phyloP scores from a whole-genome alignment of 2,329 filamentous ascomycete species.

The Pestalotiopsis sp. region DNA sequence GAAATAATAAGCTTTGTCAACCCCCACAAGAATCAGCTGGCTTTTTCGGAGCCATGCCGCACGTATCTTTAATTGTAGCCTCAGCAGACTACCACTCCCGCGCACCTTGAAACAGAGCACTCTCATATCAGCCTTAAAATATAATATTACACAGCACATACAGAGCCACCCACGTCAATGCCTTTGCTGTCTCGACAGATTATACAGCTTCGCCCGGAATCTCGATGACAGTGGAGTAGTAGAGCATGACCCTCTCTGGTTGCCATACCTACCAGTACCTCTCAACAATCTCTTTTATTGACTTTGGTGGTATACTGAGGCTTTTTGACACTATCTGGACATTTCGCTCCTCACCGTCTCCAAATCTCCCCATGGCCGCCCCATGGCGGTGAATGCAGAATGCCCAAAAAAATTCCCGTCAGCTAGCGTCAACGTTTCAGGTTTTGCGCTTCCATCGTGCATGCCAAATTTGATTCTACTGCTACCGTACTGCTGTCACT shows the following conservation, averaged over 20 bases:
- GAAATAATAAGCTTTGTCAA: too few relatives aligned
- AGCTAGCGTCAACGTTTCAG: not conserved
- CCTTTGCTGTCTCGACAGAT: not conserved
- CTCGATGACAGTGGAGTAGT: not conserved
- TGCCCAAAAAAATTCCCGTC: not conserved
- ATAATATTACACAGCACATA: not conserved
- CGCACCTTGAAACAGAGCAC: not conserved
- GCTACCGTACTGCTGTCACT: not conserved
- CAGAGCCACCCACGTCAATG: not conserved
- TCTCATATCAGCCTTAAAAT: not conserved
- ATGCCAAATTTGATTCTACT: not conserved
- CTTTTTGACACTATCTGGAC: not conserved
- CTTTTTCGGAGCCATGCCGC: not conserved
- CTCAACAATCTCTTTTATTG: not conserved
- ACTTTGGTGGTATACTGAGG: too few relatives aligned
- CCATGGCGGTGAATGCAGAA: not conserved
- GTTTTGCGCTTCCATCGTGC: not conserved
- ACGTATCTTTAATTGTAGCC: not conserved
- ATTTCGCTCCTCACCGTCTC: not conserved
- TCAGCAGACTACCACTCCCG: not conserved
- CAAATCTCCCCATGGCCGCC: not conserved
- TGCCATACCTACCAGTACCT: not conserved
- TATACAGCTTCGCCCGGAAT: not conserved
- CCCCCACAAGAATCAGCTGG: not conserved
- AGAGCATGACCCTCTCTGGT: not conserved